These are phyloP conservation scores for Pseudopyrenochaeta lycopersici DNA, from an alignment of 2,329 filamentous ascomycete species.

Conservation along the genomic window DNA sequence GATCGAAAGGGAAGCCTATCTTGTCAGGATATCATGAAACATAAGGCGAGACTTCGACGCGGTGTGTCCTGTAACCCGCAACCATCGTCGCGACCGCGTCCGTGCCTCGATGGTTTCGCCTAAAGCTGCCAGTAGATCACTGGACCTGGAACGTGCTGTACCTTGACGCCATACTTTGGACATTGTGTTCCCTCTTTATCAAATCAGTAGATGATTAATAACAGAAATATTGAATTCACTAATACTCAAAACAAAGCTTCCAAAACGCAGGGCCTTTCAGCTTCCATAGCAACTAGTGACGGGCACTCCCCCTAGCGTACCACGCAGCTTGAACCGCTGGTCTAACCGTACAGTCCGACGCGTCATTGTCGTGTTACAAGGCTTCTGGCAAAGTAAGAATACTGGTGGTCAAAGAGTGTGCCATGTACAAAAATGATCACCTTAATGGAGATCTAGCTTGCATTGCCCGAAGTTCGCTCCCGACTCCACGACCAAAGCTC, in stretches of 20 bases:
- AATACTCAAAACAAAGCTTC: background rate
- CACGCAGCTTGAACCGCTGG: background rate
- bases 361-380: no score
- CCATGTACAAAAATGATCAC: no score
- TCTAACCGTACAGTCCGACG: no score
- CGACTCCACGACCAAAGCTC: no score
- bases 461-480: no score
- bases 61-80: conserved; percentile 5
- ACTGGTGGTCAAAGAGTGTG: no score
- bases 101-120: conserved; percentile 19
- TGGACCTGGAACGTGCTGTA: conserved; percentile 11
- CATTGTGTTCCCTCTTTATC: background rate
- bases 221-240: background rate
- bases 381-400: no score
- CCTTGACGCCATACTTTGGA: conserved; percentile 20
- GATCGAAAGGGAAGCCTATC: background rate
- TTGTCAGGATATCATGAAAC: conserved; percentile 3
- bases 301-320: conserved; percentile 16
- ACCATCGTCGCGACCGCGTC: background rate
- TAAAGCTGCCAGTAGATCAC: conserved; percentile 9
- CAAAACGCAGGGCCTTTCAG: background rate
- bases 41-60: conserved; percentile 8
- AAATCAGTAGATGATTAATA: background rate
- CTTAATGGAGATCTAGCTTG: no score
- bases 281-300: background rate